Base-by-base conservation (phyloP, 805 yeast species). In the Sugiyamaella lignohabitans region DNA sequence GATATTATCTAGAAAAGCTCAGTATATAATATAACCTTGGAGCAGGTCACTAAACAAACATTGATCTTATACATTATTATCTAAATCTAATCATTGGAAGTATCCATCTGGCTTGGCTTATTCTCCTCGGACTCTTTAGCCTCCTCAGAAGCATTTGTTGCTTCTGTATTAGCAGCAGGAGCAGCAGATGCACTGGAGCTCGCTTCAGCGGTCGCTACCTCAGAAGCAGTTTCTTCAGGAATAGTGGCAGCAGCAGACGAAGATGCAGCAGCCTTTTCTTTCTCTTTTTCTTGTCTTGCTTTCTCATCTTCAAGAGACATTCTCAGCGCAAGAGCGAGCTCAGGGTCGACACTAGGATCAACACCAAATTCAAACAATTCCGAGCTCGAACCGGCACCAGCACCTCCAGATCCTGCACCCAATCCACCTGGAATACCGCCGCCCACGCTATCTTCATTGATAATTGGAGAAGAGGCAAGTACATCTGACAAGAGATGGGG, bases 311-410 rank as follows among this genome's bases (percentile, higher is more conserved):
- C 98, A 59, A 93, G 73, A 0, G 98, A 91, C 65, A 93, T 73
- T 62, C 98, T 80, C 59, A 93, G 76, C 1, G 98, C 98, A 73
- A 93, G 74, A 0, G 98, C 98, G 62, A 93, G 77, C 67, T 93
- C 98, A 27, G 98, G 98, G 59, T 93, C 98, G 80, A 87, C 84
- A 55, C 81, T 80, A 27, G 96, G 91, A 66, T 91, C 98, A 35
- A 78, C 78, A 44, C 82, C 84, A 59, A 82, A 74, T 48, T 80
- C 87, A 67, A 79, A 79, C 45, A 40, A 27, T 18, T 50, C 53
- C 5, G 44, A 27, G 22, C 43, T 51, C 42, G 70, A 75, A 49
- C 71, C 74, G 42, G 58, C 65, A 24, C 52, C 60, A 10, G 48
- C 49, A 19, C 68, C 74, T 18, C 50, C 50, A 27, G 53, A 59